Evolutionary conservation across 441 rosid genomes (phyloP), one percentile per base, ranked within the genome.

Genomic region (Breynia disticha): DNA sequence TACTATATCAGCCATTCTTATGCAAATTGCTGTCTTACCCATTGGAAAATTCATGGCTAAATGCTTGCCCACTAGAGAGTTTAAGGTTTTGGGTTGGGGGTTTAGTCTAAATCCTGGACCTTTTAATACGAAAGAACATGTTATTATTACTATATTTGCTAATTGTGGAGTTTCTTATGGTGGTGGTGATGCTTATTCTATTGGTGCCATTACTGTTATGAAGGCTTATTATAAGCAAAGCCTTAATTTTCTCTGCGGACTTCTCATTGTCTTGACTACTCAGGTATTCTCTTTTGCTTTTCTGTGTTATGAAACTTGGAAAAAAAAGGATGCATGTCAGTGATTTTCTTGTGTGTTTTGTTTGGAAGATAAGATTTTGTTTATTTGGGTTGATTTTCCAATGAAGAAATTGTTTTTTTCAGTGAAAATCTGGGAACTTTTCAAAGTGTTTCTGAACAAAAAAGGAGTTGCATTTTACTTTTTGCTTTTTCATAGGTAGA

Each of bases 201-300:
- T 84, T 28, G 98, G 97, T 37, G 96, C 97, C 54, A 93, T 93
- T 43, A 82, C 91, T 15, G 96, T 89, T 39, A 93, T 93, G 98
- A 89, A 84, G 73, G 97, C 88, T 63, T 93, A 84, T 58, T 93
- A 89, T 43, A 93, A 80, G 61, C 98, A 89, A 66, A 77, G 73
- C 60, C 70, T 93, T 67, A 79, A 49, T 65, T 89, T 93, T 52
- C 54, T 84, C 44, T 93, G 91, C 28, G 95, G 61, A 12, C 75
- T 88, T 46, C 73, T 93, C 55, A 76, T 91, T 21, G 97, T 91
- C 72, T 64, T 91, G 63, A 86, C 98, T n/a, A 78, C 91, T 56
- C 97, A 88, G 97, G 97, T 88, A 0, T 8, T 22, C n/a, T 16
- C 3, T 44, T 19, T 17, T 21, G 9, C 9, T 22, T 45, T 19